Base-by-base conservation (phyloP, 106 monocot species). In the Posidonia australis region DNA sequence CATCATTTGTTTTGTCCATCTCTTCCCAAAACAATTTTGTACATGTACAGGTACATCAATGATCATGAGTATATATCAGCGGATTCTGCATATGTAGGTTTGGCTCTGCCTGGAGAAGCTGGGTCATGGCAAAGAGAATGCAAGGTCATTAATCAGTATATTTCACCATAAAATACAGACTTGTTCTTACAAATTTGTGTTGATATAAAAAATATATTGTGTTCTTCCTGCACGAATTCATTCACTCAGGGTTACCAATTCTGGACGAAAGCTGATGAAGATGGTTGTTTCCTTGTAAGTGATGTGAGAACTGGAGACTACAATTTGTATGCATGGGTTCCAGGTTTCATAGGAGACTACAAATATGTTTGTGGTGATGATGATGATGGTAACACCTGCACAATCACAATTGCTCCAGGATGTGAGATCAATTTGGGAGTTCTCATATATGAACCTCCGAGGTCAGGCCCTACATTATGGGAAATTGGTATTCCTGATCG, bases 111-210 rank as follows among this genome's bases (percentile, higher is more conserved):
- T 18, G 91, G 83, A 51, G 77, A 79, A 61, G 44, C 70, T 10
- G 91, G 91, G 24, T 86, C 91, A 28, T 92, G 91, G 91, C 84
- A 81, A 53, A 79, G 56, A 55, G 91, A 92, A 84, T 72, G 77
- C 80, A 92, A 92, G 84, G 90, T 80, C 46, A 28, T n/a, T n/a
- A n/a, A n/a, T n/a, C n/a, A n/a, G n/a, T n/a, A n/a, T n/a, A n/a
- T n/a, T n/a, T n/a, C n/a, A n/a, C n/a, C n/a, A 29, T 3, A 19
- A 28, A n/a, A 45, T n/a, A 24, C 13, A 30, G 31, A 31, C 1
- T 24, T 2, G 22, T 62, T 62, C 21, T 42, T 62, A 36, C 5
- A 7, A n/a, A n/a, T n/a, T n/a, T n/a, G n/a, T n/a, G n/a, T n/a
- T n/a, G n/a, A n/a, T n/a, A n/a, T n/a, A n/a, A n/a, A n/a, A n/a